Evolutionary conservation across 352 stramenopile species (phyloP).

Genomic region (Plasmopara muralis): DNA sequence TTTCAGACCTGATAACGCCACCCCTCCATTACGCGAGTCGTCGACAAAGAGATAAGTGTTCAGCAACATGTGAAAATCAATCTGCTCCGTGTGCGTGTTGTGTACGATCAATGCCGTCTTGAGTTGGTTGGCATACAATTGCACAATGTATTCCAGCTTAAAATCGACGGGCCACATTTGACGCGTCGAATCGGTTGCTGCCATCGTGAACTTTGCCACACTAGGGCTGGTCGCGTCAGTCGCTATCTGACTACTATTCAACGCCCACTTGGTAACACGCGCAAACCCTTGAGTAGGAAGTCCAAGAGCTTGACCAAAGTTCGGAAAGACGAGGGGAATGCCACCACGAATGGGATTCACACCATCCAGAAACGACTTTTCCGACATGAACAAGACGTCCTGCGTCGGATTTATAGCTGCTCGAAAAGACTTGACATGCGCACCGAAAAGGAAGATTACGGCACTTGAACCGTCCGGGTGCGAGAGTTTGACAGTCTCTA

Average conservation of each 20-base stretch:
- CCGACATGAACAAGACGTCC: slow-evolving; percentile 82
- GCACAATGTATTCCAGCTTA: slow-evolving; percentile 58
- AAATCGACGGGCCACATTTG: slow-evolving; percentile 50
- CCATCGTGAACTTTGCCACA: slow-evolving; percentile 30
- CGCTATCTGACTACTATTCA: slow-evolving; percentile 11
- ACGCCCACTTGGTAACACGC: slow-evolving; percentile 41
- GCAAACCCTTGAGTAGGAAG: slow-evolving; percentile 86
- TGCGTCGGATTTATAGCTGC: slow-evolving; percentile 14
- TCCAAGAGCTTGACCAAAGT: slow-evolving; percentile 62
- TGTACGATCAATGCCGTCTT: slow-evolving; percentile 70
- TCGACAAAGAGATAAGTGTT: slow-evolving; percentile 91
- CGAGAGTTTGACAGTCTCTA: slow-evolving; percentile 38
- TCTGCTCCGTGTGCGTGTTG: slow-evolving; percentile 77
- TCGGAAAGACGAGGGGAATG: slow-evolving; percentile 89
- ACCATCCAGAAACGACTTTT: slow-evolving; percentile 70
- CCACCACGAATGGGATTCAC: slow-evolving; percentile 84
- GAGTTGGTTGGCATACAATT: slow-evolving; percentile 48
- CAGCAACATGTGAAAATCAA: slow-evolving; percentile 90
- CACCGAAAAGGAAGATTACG: slow-evolving; percentile 69
- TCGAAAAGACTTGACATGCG: slow-evolving; percentile 71
- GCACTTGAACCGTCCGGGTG: slow-evolving; percentile 55
- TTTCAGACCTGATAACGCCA: slow-evolving; percentile 76
- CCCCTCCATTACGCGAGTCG: slow-evolving; percentile 47
- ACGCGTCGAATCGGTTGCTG: slow-evolving; percentile 21
- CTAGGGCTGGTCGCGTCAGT: slow-evolving; percentile 7